Evolutionary conservation across 2,329 filamentous ascomycete genomes (phyloP).

Genomic region (Colletotrichum cordylinicola): DNA sequence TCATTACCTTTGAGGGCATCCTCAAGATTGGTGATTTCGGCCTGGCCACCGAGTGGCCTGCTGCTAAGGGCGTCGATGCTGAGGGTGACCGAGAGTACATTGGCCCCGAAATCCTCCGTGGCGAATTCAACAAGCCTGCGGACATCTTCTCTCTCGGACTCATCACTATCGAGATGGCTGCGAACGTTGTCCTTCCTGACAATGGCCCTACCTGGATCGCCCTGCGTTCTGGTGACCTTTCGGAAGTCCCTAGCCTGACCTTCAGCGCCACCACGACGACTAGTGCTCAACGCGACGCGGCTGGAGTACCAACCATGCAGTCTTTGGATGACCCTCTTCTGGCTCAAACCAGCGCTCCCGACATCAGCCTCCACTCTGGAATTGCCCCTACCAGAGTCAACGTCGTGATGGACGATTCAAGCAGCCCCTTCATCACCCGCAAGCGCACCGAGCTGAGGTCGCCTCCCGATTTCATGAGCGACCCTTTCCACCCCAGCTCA

Average conservation of each 20-base stretch:
- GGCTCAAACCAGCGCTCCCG: constrained; percentile 20
- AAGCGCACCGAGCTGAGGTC: constrained; percentile 58
- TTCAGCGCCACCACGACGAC: constrained; percentile 66
- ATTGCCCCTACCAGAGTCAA: constrained; percentile 35
- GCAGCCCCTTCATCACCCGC: constrained; percentile 30
- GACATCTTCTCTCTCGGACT: constrained; percentile 95
- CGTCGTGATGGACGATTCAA: constrained; percentile 37
- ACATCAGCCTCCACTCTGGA: constrained; percentile 31
- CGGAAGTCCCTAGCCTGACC: constrained; percentile 86
- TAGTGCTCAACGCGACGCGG: constrained; percentile 16
- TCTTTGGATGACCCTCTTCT: constrained; percentile 19
- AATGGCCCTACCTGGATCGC: constrained; percentile 93
- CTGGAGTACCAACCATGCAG: constrained; percentile 21
- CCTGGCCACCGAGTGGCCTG: constrained; percentile 80
- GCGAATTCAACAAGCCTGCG: constrained; percentile 86
- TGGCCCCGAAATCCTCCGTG: constrained; percentile 87
- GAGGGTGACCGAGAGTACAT: constrained; percentile 98
- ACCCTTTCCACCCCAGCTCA: constrained; percentile 73
- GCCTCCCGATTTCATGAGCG: constrained; percentile 89
- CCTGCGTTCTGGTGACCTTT: constrained; percentile 86
- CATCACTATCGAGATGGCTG: constrained; percentile 93
- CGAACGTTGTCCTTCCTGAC: constrained; percentile 91
- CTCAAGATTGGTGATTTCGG: constrained; percentile 90
- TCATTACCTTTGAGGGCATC: constrained; percentile 81
- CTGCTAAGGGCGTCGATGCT: constrained; percentile 77